Percentiles rank a stretch among this genome's conserved stretches.
Evolutionary conservation across 2,329 filamentous ascomycete genomes (phyloP).

Genomic region (Microcyclosporella mali): DNA sequence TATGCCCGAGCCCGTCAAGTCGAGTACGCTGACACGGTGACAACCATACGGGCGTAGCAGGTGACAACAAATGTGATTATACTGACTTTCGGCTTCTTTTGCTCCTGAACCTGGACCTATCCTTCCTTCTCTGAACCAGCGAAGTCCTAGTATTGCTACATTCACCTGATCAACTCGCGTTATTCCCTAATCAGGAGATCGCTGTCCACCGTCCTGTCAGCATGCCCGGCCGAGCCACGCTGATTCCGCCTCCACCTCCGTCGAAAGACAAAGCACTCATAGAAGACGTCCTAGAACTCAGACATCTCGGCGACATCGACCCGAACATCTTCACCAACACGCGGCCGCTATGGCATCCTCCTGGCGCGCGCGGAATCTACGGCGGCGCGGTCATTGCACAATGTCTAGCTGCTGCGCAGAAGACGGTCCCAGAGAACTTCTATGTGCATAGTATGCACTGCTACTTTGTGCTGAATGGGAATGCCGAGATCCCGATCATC

Average conservation of each 20-base stretch:
- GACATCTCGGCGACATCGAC: constrained; percentile 67
- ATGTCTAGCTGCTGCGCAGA: constrained; percentile 78
- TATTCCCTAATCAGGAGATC: too few species aligned
- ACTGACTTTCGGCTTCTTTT: too few species aligned
- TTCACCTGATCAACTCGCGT: too few species aligned
- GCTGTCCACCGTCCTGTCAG: too few species aligned
- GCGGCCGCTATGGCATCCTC: constrained; percentile 83
- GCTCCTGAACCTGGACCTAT: too few species aligned
- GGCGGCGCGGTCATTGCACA: constrained; percentile 92
- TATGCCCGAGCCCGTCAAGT: too few species aligned
- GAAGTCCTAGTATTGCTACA: too few species aligned
- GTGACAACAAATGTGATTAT: too few species aligned
- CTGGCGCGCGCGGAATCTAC: constrained; percentile 86
- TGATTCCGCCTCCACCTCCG: constrained; percentile 68
- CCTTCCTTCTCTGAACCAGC: too few species aligned
- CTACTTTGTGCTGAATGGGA: constrained; percentile 91
- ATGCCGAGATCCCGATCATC: constrained; percentile 75
- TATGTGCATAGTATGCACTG: constrained; percentile 95
- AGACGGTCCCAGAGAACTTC: constrained; percentile 75
- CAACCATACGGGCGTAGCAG: too few species aligned
- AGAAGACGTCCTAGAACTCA: constrained; percentile 84
- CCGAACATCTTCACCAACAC: constrained; percentile 93
- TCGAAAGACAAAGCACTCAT: constrained; percentile 71
- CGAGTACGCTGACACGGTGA: too few species aligned
- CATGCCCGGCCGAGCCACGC: constrained; percentile 28